phyloP scores from a whole-genome alignment of 1,139 yeast species.

The Tardiomyces digboiensis region DNA sequence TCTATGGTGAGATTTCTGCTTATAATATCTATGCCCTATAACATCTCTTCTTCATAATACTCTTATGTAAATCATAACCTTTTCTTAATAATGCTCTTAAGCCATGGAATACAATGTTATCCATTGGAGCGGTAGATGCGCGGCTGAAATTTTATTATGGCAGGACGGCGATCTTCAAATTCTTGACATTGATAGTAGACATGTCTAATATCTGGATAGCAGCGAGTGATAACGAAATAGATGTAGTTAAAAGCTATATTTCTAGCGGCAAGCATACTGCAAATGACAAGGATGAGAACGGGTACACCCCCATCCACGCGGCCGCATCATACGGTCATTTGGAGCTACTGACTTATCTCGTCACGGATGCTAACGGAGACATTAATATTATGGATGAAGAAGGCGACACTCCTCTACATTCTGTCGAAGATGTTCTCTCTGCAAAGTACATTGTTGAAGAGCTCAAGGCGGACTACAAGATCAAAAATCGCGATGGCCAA shows the following conservation, averaged over 20 bases:
- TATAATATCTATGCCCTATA: no score
- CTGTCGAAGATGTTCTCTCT: slow-evolving; percentile 59
- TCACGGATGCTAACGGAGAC: slow-evolving; percentile 56
- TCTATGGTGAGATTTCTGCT: no score
- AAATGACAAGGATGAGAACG: slow-evolving; percentile 78
- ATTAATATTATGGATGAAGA: slow-evolving; percentile 75
- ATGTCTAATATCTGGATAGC: slow-evolving; percentile 85
- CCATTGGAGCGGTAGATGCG: no score
- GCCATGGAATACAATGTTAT: no score
- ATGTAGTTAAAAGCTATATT: slow-evolving; percentile 47
- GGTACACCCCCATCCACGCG: slow-evolving; percentile 94
- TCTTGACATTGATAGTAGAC: no score
- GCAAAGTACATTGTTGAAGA: slow-evolving; percentile 61
- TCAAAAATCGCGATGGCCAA: slow-evolving; percentile 62
- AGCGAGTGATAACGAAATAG: slow-evolving; percentile 73
- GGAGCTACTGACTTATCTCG: slow-evolving; percentile 52
- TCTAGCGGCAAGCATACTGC: slow-evolving; percentile 45
- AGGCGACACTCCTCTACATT: slow-evolving; percentile 95
- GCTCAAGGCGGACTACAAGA: slow-evolving; percentile 52
- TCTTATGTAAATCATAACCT: no score
- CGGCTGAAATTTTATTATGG: no score
- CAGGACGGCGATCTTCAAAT: no score
- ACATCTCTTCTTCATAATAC: no score
- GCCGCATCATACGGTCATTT: slow-evolving; percentile 88
- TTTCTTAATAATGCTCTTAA: no score